A percentile compares a stretch with the other conserved stretches of the same genome.
phyloP scores from a whole-genome alignment of 441 rosid species.

The Manihot esculenta region DNA sequence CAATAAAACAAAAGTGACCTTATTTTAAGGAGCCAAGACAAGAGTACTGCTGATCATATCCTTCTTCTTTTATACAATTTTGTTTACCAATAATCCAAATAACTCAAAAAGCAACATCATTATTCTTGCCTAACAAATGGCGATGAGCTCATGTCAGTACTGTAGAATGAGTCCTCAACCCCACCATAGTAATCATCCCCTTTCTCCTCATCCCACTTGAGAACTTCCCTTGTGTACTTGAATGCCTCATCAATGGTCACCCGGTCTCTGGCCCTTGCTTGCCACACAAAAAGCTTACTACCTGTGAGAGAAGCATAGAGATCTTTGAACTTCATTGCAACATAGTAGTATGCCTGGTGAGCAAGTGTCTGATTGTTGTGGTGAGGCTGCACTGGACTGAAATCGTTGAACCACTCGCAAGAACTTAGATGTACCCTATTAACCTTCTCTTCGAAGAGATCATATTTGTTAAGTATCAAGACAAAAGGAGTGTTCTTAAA shows the following conservation, averaged over 20 bases:
- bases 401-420: slow-evolving; percentile 91
- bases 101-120: slow-evolving; percentile 27
- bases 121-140: slow-evolving; percentile 74
- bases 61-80: not conserved
- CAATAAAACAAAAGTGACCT: slow-evolving; percentile 1
- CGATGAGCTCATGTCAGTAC: slow-evolving; percentile 90
- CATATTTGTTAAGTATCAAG: slow-evolving; percentile 91
- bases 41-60: not conserved
- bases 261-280: slow-evolving; percentile 81
- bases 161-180: slow-evolving; percentile 84
- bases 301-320: slow-evolving; percentile 73
- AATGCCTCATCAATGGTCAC: slow-evolving; percentile 79
- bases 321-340: slow-evolving; percentile 95
- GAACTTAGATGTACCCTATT: slow-evolving; percentile 54
- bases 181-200: slow-evolving; percentile 70
- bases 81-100: slow-evolving; percentile 1
- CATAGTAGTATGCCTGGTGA: slow-evolving; percentile 89
- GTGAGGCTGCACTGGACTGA: slow-evolving; percentile 72
- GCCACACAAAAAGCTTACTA: slow-evolving; percentile 93
- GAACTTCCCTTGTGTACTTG: slow-evolving; percentile 87
- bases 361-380: slow-evolving; percentile 70
- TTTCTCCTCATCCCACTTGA: slow-evolving; percentile 90
- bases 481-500: slow-evolving; percentile 83
- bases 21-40: slow-evolving; percentile 13
- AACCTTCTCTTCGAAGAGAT: slow-evolving; percentile 86